Base-by-base conservation (phyloP, 2,329 filamentous ascomycete genomes). In the Alternaria hordeiaustralica region DNA sequence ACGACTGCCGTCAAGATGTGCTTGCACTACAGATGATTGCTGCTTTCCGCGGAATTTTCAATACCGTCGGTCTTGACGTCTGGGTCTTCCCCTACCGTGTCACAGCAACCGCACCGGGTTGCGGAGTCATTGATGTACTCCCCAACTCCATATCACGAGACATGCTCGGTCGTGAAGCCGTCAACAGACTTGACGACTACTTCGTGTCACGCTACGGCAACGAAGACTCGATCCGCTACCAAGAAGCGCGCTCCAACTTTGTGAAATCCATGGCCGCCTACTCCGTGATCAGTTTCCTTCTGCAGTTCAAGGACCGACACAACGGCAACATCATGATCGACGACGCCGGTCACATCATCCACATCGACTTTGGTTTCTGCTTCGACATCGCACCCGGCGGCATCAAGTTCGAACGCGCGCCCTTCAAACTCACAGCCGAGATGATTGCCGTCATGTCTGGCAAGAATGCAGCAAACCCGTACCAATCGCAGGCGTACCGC, bases 251-350 rank as follows among this genome's bases (percentile, higher is more conserved):
- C 66, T 94, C 88, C 82, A 98, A 98, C 81, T 99, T 99, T 78
- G 94, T 99, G 81, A 99, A 99, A 84, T 96, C 92, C 77, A 98
- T 99, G 96, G 96, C 96, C 0, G 96, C 96, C 12, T 99, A 99
- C 84, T 96, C 92, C 18, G 91, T 99, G 74, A 98, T 99, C 69
- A 96, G 93, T 0, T 99, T 97, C 83, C 85, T 99, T 13, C 84
- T 99, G 41, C 96, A 99, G 76, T 98, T 99, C 89, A 99, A 99
- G 81, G 96, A 99, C 79, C 90, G 96, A 4, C 96, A 99, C 83
- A 99, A 99, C 80, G 96, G 96, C 66, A 99, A 99, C 84, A 99
- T 99, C 84, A 99, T 99, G 96, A 90, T 99, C 67, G 95, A 99
- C 79, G 95, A 97, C 75, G 92, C 92, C 0, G 96, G 96, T 5